Evolutionary conservation across 2,329 filamentous ascomycete species (phyloP).

Genomic region (Alternaria incomplexa): DNA sequence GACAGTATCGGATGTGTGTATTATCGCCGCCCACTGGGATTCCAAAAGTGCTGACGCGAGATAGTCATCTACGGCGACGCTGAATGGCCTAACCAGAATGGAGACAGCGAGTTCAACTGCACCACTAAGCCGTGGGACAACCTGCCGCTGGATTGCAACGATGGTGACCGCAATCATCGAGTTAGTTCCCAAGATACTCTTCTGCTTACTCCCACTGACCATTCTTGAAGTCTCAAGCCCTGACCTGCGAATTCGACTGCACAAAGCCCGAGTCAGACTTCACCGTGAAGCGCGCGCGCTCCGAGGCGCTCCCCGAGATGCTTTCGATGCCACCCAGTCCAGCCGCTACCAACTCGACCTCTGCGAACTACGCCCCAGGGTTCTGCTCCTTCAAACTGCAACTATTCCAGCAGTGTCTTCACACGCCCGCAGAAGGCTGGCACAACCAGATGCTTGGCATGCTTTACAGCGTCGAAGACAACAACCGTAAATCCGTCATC

Average conservation of each 20-base stretch:
- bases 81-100: background rate
- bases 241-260: background rate
- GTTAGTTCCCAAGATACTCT: background rate
- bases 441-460: constrained; percentile 3
- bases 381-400: constrained; percentile 4
- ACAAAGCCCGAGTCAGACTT: background rate
- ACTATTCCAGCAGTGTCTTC: constrained; percentile 6
- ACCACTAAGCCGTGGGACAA: background rate
- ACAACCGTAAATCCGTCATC: background rate
- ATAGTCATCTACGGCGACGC: background rate
- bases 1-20: background rate
- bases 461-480: constrained; percentile 5
- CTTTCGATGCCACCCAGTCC: background rate
- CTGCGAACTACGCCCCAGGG: background rate
- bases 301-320: background rate
- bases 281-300: background rate
- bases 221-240: background rate
- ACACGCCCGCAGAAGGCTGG: constrained; percentile 3
- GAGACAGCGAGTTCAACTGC: background rate
- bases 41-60: background rate
- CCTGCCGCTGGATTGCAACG: background rate
- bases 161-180: background rate
- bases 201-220: background rate
- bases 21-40: background rate
- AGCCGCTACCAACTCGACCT: background rate